These are phyloP conservation scores for Babjeviella inositovora DNA, from an alignment of 805 yeast species.

Conservation along the genomic window DNA sequence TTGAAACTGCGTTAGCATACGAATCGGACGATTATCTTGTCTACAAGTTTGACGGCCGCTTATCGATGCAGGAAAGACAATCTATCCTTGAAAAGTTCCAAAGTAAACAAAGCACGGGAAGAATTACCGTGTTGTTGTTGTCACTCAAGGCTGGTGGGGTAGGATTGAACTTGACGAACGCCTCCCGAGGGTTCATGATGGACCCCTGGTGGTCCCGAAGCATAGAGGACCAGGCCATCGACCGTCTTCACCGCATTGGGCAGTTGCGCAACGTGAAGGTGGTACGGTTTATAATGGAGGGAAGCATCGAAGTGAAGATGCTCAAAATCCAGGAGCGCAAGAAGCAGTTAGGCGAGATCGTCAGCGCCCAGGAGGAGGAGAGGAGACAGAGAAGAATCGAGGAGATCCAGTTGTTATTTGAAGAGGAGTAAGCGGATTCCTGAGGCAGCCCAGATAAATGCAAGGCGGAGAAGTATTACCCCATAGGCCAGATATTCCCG, in stretches of 20 bases:
- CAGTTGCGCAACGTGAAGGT: constrained; percentile 62
- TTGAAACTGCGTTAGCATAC: constrained; percentile 39
- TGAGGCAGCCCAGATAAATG: no score
- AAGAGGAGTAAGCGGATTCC: no score
- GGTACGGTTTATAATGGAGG: constrained; percentile 64
- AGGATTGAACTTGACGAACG: constrained; percentile 75
- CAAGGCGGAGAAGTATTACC: no score
- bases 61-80: constrained; percentile 50
- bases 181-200: constrained; percentile 76
- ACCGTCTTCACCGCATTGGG: constrained; percentile 83
- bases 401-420: constrained; percentile 55
- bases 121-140: constrained; percentile 37
- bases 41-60: constrained; percentile 71
- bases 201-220: constrained; percentile 98
- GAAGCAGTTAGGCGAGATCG: constrained; percentile 65
- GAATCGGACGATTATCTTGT: constrained; percentile 30
- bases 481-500: no score
- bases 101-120: constrained; percentile 9
- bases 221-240: constrained; percentile 82
- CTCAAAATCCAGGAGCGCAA: constrained; percentile 75
- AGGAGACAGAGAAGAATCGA: constrained; percentile 54
- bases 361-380: constrained; percentile 63
- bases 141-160: constrained; percentile 92
- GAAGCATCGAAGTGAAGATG: constrained; percentile 81
- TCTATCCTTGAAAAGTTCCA: constrained; percentile 41